Evolutionary conservation across 1,284 basidiomycete species (phyloP).

Genomic region (Melampsora americana): DNA sequence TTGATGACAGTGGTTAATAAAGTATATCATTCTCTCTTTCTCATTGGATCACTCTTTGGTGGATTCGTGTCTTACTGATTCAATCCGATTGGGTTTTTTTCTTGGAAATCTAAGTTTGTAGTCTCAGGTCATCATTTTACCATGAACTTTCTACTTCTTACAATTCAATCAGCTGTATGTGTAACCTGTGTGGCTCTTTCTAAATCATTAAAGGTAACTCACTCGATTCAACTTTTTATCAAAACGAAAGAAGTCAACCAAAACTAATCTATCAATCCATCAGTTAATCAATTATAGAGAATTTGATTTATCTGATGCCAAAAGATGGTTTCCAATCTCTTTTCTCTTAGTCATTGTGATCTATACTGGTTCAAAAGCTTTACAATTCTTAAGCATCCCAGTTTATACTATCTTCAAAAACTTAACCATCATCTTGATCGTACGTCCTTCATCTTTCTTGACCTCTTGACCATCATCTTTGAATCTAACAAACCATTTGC

Average conservation of each 20-base stretch:
- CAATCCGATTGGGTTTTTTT: neutral
- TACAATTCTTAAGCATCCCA: constrained; percentile 58
- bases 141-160: constrained; percentile 93
- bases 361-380: constrained; percentile 94
- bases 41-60: neutral
- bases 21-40: constrained; percentile 58
- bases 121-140: constrained; percentile 90
- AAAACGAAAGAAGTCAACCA: too few species aligned
- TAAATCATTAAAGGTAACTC: constrained; percentile 12
- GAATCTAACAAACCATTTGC: too few species aligned
- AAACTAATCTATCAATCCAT: too few species aligned
- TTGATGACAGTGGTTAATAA: constrained; percentile 98
- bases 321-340: constrained; percentile 91
- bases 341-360: constrained; percentile 89
- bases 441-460: constrained; percentile 55
- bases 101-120: constrained; percentile 66
- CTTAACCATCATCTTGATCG: constrained; percentile 95
- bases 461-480: neutral
- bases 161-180: constrained; percentile 70
- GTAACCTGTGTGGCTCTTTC: constrained; percentile 32
- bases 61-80: neutral
- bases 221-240: too few species aligned
- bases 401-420: constrained; percentile 91
- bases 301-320: constrained; percentile 80
- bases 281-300: constrained; percentile 78